Evolutionary conservation across 2,329 filamentous ascomycete species (phyloP), one percentile per base, ranked within the genome.

Genomic region (Coniochaeta ligniaria): DNA sequence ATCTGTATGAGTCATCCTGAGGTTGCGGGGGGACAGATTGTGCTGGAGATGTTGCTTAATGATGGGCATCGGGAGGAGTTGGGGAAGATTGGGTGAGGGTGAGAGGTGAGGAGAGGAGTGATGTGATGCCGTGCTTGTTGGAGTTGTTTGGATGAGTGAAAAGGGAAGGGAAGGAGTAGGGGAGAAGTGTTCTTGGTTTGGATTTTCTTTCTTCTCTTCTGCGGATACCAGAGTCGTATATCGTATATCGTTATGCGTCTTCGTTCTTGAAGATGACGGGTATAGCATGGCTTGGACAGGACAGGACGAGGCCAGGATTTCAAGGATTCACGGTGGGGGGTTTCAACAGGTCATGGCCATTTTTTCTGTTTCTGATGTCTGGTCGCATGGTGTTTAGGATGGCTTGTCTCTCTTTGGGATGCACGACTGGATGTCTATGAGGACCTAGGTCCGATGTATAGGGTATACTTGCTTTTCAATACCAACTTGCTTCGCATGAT

Each of bases 1-100:
- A 85, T 99, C 67, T 89, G 88, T 68, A 93, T 99, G 91, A 91
- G 92, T 70, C 95, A 99, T 77, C 95, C 95, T 0, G 91, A 96
- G 75, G 81, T 90, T 64, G 84, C 91, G 62, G 87, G 90, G 59
- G 88, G 87, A 70, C 93, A 97, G 78, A 87, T 99, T 65, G 87
- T 99, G 64, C 80, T 98, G 64, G 95, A 99, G 77, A 82, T 99
- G 82, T 77, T 96, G 65, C 83, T 98, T 67, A 98, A 98, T 73
- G 91, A 96, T 69, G 93, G 91, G 6, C 89, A 94, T 65, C 73
- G 74, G 59, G 82, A 85, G 72, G 78, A 78, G 67, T n/a, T 36
- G 54, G 54, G 54, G 22, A 57, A 36, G 54, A 57, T 52, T n/a
- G 47, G 22, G 2, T 52, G 22, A 52, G 47, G 9, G 6, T 14